Evolutionary conservation across 2,329 filamentous ascomycete species (phyloP).

Genomic region (Fusarium guadeloupense): DNA sequence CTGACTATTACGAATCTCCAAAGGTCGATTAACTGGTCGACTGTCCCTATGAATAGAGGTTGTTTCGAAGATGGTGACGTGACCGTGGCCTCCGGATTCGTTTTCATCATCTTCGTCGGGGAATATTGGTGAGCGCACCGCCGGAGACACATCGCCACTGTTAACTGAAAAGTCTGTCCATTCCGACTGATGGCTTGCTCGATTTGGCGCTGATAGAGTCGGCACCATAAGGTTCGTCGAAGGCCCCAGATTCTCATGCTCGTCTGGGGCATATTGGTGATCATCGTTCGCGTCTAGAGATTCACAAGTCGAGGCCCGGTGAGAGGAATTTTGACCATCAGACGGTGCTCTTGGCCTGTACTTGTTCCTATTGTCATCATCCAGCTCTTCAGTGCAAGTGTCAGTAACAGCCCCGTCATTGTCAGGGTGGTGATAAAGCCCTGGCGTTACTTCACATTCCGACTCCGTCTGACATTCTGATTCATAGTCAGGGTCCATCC

Average conservation of each 20-base stretch:
- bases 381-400: conserved; percentile 49
- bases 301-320: conserved; percentile 53
- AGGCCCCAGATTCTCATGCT: conserved; percentile 48
- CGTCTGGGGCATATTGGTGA: conserved; percentile 38
- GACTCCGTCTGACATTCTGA: conserved; percentile 52
- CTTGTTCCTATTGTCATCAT: conserved; percentile 44
- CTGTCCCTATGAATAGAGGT: conserved; percentile 43
- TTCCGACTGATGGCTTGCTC: conserved; percentile 64
- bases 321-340: conserved; percentile 46
- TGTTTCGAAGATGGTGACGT: conserved; percentile 48
- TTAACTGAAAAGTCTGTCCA: conserved; percentile 70
- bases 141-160: conserved; percentile 56
- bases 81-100: conserved; percentile 44
- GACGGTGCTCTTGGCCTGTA: conserved; percentile 44
- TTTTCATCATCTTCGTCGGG: conserved; percentile 39
- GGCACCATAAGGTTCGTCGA: conserved; percentile 60
- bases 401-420: conserved; percentile 50
- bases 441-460: conserved; percentile 41
- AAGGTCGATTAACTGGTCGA: conserved; percentile 27
- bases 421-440: conserved; percentile 39
- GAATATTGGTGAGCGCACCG: conserved; percentile 43
- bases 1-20: conserved; percentile 36
- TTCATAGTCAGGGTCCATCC: conserved; percentile 49
- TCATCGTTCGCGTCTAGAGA: conserved; percentile 50
- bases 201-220: conserved; percentile 54